Evolutionary conservation across 257 asterid species (phyloP), one percentile per base, ranked within the genome.

Genomic region (Eustoma russellianum): DNA sequence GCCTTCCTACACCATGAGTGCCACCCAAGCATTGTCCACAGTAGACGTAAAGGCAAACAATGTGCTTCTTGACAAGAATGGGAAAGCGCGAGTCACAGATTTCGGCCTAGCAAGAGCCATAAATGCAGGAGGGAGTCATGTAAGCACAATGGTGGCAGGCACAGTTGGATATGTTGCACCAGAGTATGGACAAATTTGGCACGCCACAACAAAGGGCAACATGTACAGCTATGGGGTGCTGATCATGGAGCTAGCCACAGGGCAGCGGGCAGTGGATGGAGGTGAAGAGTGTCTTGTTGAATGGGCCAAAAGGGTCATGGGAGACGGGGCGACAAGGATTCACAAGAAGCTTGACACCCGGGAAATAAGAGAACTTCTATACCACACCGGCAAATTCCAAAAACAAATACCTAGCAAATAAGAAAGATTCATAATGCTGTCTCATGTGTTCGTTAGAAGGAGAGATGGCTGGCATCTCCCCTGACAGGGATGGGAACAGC

Each of bases 101-200:
- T 91, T 91, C 3, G 97, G 98, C 48, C 97, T 91, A 6, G 85
- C 98, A 0, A 60, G 98, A 40, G 85, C 87, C 8, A 80, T 87
- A 19, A 88, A 82, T 17, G 87, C 64, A 0, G 96, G 79, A 10
- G 83, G 65, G 2, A 87, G 83, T 59, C 98, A 91, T 19, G 92
- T 87, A 16, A 91, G 95, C 79, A 91, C 98, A 3, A 84, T 80
- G 92, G 94, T 91, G 43, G 96, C 96, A 0, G 98, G 98, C 47
- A 91, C 98, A 1, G 78, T 91, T 9, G 98, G 98, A 14, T 91
- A 87, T 41, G 96, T 91, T 15, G 98, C 98, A 28, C 98, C 98
- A 0, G 98, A 91, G 30, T 91, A 91, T 13, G 95, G 94, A 48
- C 98, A 87, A 63, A 77, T 82, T 12, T 83, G 94, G 98, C 83